Conservation (phyloP, 192 early-diverging fungal genomes). For the Coemansia sp. region DNA sequence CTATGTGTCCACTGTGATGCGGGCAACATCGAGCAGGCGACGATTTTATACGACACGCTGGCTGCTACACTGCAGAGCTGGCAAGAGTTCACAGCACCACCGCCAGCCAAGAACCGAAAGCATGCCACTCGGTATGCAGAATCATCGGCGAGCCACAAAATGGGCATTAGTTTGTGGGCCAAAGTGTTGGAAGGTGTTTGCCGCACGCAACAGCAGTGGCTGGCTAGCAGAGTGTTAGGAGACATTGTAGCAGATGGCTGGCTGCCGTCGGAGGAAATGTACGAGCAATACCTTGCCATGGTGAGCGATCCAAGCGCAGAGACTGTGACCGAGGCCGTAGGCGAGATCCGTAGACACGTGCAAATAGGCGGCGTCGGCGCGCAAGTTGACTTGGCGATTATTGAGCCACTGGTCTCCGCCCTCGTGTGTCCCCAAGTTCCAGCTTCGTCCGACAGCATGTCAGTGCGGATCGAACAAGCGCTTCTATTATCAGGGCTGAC, state of each 20-base stretch:
- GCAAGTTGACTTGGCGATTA: background rate
- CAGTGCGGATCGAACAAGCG: conserved; percentile 35
- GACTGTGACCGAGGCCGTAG: background rate
- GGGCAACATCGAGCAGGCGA: conserved; percentile 31
- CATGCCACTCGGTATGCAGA: background rate
- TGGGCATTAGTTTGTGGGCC: conserved; percentile 14
- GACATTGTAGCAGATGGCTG: conserved; percentile 28
- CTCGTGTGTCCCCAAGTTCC: conserved; percentile 5
- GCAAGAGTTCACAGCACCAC: background rate
- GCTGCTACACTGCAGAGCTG: conserved; percentile 10
- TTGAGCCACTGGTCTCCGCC: conserved; percentile 28
- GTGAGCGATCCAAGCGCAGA: conserved; percentile 17
- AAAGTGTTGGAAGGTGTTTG: conserved; percentile 6
- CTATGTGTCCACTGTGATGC: conserved; percentile 24
- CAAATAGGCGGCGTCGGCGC: background rate
- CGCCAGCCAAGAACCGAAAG: background rate
- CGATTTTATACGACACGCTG: conserved; percentile 38
- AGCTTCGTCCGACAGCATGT: background rate
- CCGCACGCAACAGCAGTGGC: conserved; percentile 30
- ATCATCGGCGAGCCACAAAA: background rate
- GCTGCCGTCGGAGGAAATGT: conserved; percentile 22
- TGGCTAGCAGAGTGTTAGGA: conserved; percentile 31
- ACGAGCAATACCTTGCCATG: conserved; percentile 19
- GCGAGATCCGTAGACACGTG: conserved; percentile 7
- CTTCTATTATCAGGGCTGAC: conserved; percentile 22